These are phyloP conservation scores for Pleurotus tuoliensis DNA, from an alignment of 768 basidiomycete genomes.

Conservation along the genomic window DNA sequence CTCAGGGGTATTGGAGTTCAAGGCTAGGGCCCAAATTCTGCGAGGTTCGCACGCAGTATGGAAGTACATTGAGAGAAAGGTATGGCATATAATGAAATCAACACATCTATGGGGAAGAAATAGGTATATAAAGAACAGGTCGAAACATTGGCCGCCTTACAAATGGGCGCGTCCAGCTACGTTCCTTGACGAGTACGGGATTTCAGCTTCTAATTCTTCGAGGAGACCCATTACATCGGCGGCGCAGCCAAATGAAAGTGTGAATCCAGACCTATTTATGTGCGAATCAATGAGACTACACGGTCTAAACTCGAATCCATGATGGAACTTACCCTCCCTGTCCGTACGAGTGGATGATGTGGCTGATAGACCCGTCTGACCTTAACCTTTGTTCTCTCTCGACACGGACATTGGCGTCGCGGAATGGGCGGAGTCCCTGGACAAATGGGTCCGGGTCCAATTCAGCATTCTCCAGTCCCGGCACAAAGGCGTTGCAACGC, in stretches of 20 bases:
- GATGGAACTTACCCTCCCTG: conserved; percentile 17
- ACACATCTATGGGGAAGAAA: no score
- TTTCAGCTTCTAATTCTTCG: conserved; percentile 10
- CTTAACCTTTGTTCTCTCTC: conserved; percentile 20
- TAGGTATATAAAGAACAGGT: not conserved
- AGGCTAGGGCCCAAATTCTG: no score
- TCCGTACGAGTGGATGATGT: conserved; percentile 23
- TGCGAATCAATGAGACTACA: not conserved
- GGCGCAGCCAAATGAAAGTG: conserved; percentile 22
- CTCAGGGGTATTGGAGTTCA: no score
- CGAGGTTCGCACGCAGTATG: no score
- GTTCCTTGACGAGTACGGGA: conserved; percentile 3
- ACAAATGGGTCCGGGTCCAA: conserved; percentile 22
- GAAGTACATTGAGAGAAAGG: no score
- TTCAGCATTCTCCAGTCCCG: conserved; percentile 21
- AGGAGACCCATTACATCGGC: conserved; percentile 14
- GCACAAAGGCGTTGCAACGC: conserved; percentile 24
- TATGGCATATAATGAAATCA: no score
- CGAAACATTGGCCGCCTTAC: not conserved
- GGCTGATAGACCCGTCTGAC: conserved; percentile 12
- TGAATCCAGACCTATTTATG: conserved; percentile 15
- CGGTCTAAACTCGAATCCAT: not conserved
- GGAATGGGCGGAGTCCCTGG: conserved; percentile 25
- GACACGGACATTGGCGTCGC: conserved; percentile 22
- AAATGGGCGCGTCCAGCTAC: not conserved